Base-by-base conservation (phyloP, 768 basidiomycete species). In the Termitomyces sp. region DNA sequence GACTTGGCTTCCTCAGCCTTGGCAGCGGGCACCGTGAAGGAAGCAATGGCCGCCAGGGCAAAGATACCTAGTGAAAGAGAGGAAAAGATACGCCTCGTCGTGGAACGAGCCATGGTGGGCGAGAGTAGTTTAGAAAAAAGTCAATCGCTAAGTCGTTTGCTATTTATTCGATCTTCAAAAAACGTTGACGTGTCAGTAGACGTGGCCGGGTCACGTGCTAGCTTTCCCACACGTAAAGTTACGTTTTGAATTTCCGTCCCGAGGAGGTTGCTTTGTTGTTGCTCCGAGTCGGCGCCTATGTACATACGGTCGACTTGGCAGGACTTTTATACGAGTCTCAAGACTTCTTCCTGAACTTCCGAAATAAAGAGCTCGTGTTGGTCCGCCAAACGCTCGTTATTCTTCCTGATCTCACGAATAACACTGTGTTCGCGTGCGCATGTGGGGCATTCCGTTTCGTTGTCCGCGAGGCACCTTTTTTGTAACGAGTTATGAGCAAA, bases 341-440 rank as follows among this genome's bases (percentile, higher is more conserved):
- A 92, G 1, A 91, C 90, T 53, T 83, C 84, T 66, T 83, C 82
- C 60, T 84, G 78, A 36, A 92, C 91, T 62, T 93, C 89, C 3
- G 84, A 79, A 33, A 91, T 70, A 75, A 93, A 93, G 14, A 91
- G 65, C 20, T 91, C 89, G 63, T 93, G 91, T 61, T 93, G 88
- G 66, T 90, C 87, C 12, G 88, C 91, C 56, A 95, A 74, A 58
- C 84, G 79, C 62, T 90, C 91, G 62, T 98, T 98, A 67, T 91
- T 92, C 60, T 84, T 79, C 60, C 91, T 78, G 52, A 99, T 91
- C 69, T 98, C 95, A 32, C 91, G 87, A 45, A 98, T 89, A 39
- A 97, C 83, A 33, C 89, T 86, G 63, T 98, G 92, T 60, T 92
- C 87, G 9, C 88, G 82, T 0, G 88, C 93, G 66, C 96, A 98